These are phyloP conservation scores for Vigna reflexopilosa DNA, from an alignment of 306 rosid genomes.

Conservation along the genomic window DNA sequence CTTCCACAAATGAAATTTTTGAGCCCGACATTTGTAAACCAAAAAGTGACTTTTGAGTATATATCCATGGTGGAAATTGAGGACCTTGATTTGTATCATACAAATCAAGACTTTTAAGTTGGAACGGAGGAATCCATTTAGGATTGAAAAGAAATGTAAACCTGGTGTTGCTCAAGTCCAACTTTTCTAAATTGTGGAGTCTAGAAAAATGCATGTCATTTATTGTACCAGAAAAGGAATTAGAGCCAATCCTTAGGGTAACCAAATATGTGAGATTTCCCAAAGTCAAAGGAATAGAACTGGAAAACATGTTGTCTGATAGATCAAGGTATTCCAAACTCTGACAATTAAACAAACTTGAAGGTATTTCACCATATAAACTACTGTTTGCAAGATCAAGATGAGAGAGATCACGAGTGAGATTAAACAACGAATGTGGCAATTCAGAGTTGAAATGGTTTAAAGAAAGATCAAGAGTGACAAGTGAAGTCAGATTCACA, in stretches of 20 bases:
- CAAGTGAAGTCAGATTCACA: conserved; percentile 19
- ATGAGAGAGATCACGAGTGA: neutral
- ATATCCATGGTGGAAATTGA: conserved; percentile 15
- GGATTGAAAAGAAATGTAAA: neutral
- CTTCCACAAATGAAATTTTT: neutral
- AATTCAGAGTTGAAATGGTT: neutral
- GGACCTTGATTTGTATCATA: conserved; percentile 17
- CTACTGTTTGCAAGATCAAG: neutral
- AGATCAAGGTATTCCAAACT: neutral
- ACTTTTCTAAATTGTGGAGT: neutral
- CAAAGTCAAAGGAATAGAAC: conserved; percentile 7
- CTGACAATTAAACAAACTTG: neutral
- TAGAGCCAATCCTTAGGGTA: neutral
- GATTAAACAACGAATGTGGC: conserved; percentile 14
- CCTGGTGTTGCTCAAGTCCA: neutral
- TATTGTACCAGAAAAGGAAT: neutral
- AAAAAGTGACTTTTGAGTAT: neutral
- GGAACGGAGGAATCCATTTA: conserved; percentile 30
- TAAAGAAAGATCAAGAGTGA: neutral
- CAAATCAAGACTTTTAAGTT: neutral
- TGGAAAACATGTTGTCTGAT: neutral
- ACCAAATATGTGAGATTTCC: conserved; percentile 18
- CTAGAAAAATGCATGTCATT: neutral
- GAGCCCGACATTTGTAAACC: neutral
- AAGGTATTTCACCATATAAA: conserved; percentile 2